A percentile compares a stretch with the other conserved stretches of the same genome.
Conservation (phyloP, 2,329 filamentous ascomycete species). For the Sporothrix sp. region DNA sequence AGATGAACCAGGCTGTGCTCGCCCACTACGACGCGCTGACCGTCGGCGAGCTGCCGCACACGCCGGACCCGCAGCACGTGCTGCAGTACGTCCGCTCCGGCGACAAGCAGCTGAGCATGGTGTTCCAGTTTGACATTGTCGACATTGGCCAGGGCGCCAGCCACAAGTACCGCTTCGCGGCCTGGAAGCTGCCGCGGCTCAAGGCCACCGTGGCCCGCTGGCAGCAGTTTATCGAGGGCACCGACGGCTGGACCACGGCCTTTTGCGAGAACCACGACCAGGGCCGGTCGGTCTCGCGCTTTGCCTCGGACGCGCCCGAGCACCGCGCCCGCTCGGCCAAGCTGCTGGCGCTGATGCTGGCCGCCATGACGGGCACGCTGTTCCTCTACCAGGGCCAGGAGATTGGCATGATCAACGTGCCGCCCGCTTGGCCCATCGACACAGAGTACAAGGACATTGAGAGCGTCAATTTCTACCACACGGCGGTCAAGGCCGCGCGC, state of each 20-base stretch:
- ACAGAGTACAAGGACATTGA: slow-evolving; percentile 40
- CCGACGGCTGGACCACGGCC: slow-evolving; percentile 47
- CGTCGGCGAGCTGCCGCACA: slow-evolving; percentile 58
- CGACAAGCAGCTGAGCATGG: slow-evolving; percentile 56
- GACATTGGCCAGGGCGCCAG: slow-evolving; percentile 43
- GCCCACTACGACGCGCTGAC: slow-evolving; percentile 56
- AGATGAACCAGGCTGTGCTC: slow-evolving; percentile 53
- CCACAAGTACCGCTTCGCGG: slow-evolving; percentile 43
- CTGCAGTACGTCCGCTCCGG: slow-evolving; percentile 49
- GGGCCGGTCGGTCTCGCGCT: slow-evolving; percentile 44
- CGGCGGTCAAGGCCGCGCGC: slow-evolving; percentile 19
- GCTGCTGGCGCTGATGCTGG: slow-evolving; percentile 42
- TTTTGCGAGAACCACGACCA: slow-evolving; percentile 59
- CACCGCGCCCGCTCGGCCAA: slow-evolving; percentile 38
- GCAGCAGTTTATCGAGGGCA: slow-evolving; percentile 42
- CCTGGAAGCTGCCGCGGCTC: slow-evolving; percentile 38
- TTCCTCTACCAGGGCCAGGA: slow-evolving; percentile 54
- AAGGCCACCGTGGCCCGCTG: slow-evolving; percentile 34
- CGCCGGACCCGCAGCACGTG: slow-evolving; percentile 47
- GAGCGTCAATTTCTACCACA: slow-evolving; percentile 36
- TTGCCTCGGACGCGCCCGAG: slow-evolving; percentile 34
- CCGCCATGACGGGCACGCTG: slow-evolving; percentile 41
- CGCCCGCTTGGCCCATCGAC: slow-evolving; percentile 36
- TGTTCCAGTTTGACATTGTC: slow-evolving; percentile 58
- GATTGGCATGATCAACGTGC: slow-evolving; percentile 48